These are phyloP conservation scores for Agaricales sp. DNA, from an alignment of 1,284 basidiomycete genomes.

Conservation along the genomic window DNA sequence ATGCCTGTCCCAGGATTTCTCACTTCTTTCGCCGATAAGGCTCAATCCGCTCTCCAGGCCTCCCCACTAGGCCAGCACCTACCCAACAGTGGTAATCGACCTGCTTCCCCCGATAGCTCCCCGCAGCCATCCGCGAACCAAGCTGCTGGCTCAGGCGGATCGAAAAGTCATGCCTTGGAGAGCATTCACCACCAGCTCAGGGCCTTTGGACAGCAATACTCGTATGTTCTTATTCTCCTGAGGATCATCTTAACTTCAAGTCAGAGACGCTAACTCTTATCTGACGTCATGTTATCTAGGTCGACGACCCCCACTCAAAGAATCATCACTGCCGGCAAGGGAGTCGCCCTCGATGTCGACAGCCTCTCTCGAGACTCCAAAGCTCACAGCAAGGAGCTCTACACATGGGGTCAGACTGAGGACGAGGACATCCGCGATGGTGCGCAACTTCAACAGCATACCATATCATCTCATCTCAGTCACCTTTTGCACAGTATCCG, in stretches of 20 bases:
- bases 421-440: constrained; percentile 64
- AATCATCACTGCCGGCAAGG: constrained; percentile 68
- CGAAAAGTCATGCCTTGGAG: constrained; percentile 45
- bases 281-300: constrained; percentile 22
- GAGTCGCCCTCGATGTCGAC: constrained; percentile 63
- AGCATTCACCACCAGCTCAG: constrained; percentile 62
- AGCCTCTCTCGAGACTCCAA: constrained; percentile 53
- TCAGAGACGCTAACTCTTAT: constrained; percentile 5
- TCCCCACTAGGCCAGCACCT: constrained; percentile 45
- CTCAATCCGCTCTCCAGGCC: constrained; percentile 53
- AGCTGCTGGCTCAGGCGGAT: constrained; percentile 28
- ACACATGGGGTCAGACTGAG: constrained; percentile 61
- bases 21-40: constrained; percentile 60
- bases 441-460: constrained; percentile 17
- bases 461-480: constrained; percentile 7
- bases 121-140: constrained; percentile 29
- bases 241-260: too few species aligned
- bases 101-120: constrained; percentile 24
- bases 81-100: constrained; percentile 22
- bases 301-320: constrained; percentile 54
- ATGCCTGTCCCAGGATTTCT: constrained; percentile 57
- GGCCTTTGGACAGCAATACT: constrained; percentile 62
- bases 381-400: constrained; percentile 69
- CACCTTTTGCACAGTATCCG: constrained; percentile 39
- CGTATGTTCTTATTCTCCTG: constrained; percentile 34